Evolutionary conservation across 495 filamentous ascomycete species (phyloP), one percentile per base, ranked within the genome.

Genomic region (Penicillium alfredii): DNA sequence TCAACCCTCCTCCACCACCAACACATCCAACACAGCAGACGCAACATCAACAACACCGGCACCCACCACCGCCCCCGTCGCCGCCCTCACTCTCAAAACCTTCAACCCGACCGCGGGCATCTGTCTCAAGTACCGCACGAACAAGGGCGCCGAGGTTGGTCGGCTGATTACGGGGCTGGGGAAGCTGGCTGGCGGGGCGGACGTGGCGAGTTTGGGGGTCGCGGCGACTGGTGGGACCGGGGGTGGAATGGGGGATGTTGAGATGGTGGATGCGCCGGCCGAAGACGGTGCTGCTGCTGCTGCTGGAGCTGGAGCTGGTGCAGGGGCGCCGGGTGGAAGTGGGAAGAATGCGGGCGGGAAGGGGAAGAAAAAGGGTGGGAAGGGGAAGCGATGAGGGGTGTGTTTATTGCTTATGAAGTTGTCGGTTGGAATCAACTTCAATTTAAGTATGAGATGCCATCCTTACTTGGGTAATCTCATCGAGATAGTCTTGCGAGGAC

Each of bases 101-200:
- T 98, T 77, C 70, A 88, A 95, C 60, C 86, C 92, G 0, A 61
- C 60, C 17, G 80, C 82, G 8, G 92, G 92, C 45, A 76, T 78
- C 30, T 80, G 81, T 36, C 75, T 98, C 21, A 94, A 95, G 62
- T 98, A 95, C 66, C 74, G 76, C 53, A 94, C 92, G 11, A 78
- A 83, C 58, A 94, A 93, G 52, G 81, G 80, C n/a, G 85, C 86
- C 11, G 89, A 96, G 59, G 90, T 98, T 3, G 77, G 80, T 2
- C 67, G 92, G 21, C 58, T 97, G 56, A 74, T 97, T 26, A 77
- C 78, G 21, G 77, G 76, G 25, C 51, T 97, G 43, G 85, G 84
- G 2, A 69, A 73, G 38, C 55, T 90, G 51, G 82, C 78, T 5
- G 63, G 69, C 0, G 68, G 68, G 2, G 52, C 58, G 38, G 61